These are phyloP conservation scores for Russula sp. DNA, from an alignment of 768 basidiomycete genomes.

Conservation along the genomic window DNA sequence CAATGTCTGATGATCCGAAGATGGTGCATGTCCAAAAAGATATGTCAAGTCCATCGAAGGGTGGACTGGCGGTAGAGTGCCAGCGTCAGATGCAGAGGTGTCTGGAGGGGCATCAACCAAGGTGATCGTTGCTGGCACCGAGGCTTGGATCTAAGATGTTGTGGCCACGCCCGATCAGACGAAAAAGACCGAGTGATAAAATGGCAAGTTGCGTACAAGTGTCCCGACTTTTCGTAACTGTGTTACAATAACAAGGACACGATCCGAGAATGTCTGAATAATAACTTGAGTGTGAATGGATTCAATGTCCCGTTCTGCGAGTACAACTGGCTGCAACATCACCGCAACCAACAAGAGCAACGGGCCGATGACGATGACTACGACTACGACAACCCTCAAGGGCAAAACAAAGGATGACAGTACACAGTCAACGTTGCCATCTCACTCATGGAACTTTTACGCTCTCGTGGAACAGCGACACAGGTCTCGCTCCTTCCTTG, in stretches of 20 bases:
- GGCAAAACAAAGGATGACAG: conserved; percentile 15
- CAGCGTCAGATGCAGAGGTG: conserved; percentile 34
- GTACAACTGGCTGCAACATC: conserved; percentile 41
- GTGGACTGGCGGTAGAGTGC: conserved; percentile 51
- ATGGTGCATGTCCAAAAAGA: conserved; percentile 68
- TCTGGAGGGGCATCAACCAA: conserved; percentile 37
- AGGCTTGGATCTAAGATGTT: conserved; percentile 67
- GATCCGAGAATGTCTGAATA: conserved; percentile 74
- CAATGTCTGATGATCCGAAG: conserved; percentile 61
- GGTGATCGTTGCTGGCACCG: conserved; percentile 57
- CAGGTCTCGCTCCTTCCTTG: neutral
- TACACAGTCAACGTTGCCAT: conserved; percentile 1
- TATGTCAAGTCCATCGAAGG: conserved; percentile 71
- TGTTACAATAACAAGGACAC: conserved; percentile 79
- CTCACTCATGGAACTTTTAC: conserved; percentile 20
- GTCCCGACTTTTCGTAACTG: conserved; percentile 89
- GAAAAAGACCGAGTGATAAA: conserved; percentile 2
- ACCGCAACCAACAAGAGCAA: neutral
- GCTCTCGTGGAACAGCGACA: conserved; percentile 12
- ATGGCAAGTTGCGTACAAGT: conserved; percentile 45
- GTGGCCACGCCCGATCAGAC: conserved; percentile 8
- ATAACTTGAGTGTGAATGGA: conserved; percentile 66
- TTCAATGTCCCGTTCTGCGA: conserved; percentile 46
- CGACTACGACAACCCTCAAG: conserved; percentile 14
- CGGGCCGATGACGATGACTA: conserved; percentile 9